phyloP scores from a whole-genome alignment of 805 yeast species.

The Nakazawaea anatomiae region DNA sequence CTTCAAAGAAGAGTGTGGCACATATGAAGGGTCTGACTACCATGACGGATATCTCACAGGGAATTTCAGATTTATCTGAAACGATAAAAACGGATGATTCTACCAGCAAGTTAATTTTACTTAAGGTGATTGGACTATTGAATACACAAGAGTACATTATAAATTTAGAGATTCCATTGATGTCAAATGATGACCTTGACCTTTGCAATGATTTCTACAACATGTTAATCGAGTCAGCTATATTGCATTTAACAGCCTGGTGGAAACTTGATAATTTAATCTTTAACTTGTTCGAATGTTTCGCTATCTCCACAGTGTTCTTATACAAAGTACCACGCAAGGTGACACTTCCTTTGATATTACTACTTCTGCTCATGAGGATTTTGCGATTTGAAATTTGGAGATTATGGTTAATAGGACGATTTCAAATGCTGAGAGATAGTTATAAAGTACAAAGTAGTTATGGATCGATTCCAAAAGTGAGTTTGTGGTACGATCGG shows the following conservation, averaged over 20 bases:
- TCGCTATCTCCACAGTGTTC: not conserved
- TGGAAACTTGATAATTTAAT: slow-evolving; percentile 4
- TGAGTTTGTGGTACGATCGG: not conserved
- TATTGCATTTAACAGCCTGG: not conserved
- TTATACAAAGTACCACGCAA: not conserved
- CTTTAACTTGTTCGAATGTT: not conserved
- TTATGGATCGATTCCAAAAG: not conserved
- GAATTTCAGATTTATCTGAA: no score
- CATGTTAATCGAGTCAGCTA: not conserved
- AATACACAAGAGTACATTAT: slow-evolving; percentile 4
- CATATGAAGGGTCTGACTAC: no score
- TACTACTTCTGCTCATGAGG: not conserved
- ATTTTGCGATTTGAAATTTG: not conserved
- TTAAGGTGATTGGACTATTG: slow-evolving; percentile 2
- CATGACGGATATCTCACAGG: no score
- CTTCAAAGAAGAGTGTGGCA: not conserved
- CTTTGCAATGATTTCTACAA: not conserved
- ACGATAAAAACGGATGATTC: not conserved
- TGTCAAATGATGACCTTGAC: not conserved
- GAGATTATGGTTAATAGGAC: not conserved
- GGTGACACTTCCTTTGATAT: not conserved
- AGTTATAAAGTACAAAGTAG: not conserved
- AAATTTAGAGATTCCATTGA: not conserved
- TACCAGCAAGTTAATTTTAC: not conserved
- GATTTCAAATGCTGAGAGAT: not conserved